These are phyloP conservation scores for Mycena maculata DNA, from an alignment of 768 basidiomycete species.

Conservation along the genomic window DNA sequence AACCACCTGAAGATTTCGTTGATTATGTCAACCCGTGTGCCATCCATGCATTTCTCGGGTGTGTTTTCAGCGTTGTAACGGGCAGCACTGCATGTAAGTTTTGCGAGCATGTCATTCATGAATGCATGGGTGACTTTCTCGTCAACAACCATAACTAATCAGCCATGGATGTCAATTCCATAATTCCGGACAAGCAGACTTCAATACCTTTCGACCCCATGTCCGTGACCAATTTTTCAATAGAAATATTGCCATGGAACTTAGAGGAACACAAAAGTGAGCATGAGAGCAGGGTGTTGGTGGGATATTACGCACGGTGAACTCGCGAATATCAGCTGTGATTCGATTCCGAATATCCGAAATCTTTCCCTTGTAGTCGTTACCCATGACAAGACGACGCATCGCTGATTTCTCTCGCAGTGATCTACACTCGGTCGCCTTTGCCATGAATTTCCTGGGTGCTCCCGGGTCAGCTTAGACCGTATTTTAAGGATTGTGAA, in stretches of 20 bases:
- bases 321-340: background rate
- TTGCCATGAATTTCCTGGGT: background rate
- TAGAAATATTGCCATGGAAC: background rate
- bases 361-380: background rate
- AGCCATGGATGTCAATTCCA: background rate
- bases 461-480: background rate
- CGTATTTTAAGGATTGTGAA: no score
- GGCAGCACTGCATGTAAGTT: background rate
- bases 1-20: background rate
- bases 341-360: background rate
- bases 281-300: background rate
- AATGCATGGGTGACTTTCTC: background rate
- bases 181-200: background rate
- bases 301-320: background rate
- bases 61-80: background rate
- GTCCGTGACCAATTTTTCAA: background rate
- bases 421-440: background rate
- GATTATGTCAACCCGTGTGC: constrained; percentile 1
- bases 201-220: background rate
- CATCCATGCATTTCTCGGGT: constrained; percentile 2
- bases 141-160: background rate
- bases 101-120: background rate
- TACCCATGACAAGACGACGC: background rate
- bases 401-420: background rate
- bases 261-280: background rate